A percentile compares a stretch with the other conserved stretches of the same genome.
Conservation (phyloP, 2,329 filamentous ascomycete genomes). For the Fusarium abutilonis region DNA sequence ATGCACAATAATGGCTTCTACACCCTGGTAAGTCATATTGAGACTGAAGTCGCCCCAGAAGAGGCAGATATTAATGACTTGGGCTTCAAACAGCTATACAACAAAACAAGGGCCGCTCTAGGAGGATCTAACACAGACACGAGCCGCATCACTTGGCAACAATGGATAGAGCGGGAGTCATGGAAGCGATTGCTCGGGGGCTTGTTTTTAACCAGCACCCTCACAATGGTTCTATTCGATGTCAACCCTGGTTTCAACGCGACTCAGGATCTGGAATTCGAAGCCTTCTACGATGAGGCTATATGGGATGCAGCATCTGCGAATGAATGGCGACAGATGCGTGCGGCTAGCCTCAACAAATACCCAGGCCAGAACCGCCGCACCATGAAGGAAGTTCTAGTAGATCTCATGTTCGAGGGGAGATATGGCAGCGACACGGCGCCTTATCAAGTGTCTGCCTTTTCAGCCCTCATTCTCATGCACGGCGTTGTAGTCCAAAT, state of each 20-base stretch:
- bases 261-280: conserved; percentile 22
- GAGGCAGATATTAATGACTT: background rate
- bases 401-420: conserved; percentile 8
- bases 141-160: conserved; percentile 7
- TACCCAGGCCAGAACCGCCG: background rate
- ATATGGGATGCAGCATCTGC: conserved; percentile 18
- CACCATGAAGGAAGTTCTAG: conserved; percentile 13
- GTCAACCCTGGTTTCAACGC: conserved; percentile 27
- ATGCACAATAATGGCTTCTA: conserved; percentile 23
- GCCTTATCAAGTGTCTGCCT: conserved; percentile 4
- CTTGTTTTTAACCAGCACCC: conserved; percentile 12
- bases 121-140: background rate
- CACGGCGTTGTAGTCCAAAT: conserved; percentile 23
- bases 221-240: conserved; percentile 23
- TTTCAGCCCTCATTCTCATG: conserved; percentile 17
- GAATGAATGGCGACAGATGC: conserved; percentile 19
- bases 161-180: conserved; percentile 24
- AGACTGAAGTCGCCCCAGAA: background rate
- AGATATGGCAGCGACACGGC: background rate
- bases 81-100: conserved; percentile 5
- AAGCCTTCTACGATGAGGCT: conserved; percentile 16
- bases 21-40: conserved; percentile 11
- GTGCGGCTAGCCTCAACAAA: background rate
- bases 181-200: conserved; percentile 24
- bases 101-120: background rate